Percentiles rank a stretch among this genome's conserved stretches.
phyloP scores from a whole-genome alignment of 176 grass and related monocot species.

The Saccharum spontaneum region DNA sequence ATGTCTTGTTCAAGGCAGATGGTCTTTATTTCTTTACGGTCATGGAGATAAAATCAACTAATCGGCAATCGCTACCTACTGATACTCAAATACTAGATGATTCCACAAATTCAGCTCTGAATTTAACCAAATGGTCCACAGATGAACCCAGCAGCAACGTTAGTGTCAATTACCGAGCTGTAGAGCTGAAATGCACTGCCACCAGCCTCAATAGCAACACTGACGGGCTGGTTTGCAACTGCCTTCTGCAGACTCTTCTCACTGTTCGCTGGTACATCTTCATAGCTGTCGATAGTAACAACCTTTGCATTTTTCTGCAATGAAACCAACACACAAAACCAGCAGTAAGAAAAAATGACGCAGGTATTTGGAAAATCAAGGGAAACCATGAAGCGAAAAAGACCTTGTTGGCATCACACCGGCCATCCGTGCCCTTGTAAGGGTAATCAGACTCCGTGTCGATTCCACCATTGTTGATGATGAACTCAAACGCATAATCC shows the following conservation, averaged over 20 bases:
- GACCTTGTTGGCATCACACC: slow-evolving; percentile 69
- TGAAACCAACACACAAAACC: neutral
- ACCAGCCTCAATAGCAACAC: slow-evolving; percentile 76
- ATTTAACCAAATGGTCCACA: neutral
- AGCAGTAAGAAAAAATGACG: slow-evolving; percentile 1
- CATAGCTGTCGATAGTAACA: slow-evolving; percentile 67
- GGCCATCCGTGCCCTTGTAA: slow-evolving; percentile 50
- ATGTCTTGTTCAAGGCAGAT: slow-evolving; percentile 1
- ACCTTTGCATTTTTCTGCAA: slow-evolving; percentile 82
- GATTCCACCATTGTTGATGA: slow-evolving; percentile 79
- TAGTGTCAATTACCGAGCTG: slow-evolving; percentile 47
- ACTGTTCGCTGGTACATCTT: slow-evolving; percentile 63
- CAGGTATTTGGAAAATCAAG: neutral
- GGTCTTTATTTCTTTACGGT: neutral
- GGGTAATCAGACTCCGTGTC: slow-evolving; percentile 72
- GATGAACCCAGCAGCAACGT: neutral
- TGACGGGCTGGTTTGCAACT: slow-evolving; percentile 70
- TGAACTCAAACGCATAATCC: slow-evolving; percentile 87
- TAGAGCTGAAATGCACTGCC: slow-evolving; percentile 83
- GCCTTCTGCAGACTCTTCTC: slow-evolving; percentile 78
- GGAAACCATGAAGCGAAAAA: neutral
- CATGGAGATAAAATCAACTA: neutral
- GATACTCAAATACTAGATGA: neutral
- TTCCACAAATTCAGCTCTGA: neutral
- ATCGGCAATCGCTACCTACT: neutral